Evolutionary conservation across 2,329 filamentous ascomycete species (phyloP), one percentile per base, ranked within the genome.

Genomic region (Scedosporium aurantiacum): DNA sequence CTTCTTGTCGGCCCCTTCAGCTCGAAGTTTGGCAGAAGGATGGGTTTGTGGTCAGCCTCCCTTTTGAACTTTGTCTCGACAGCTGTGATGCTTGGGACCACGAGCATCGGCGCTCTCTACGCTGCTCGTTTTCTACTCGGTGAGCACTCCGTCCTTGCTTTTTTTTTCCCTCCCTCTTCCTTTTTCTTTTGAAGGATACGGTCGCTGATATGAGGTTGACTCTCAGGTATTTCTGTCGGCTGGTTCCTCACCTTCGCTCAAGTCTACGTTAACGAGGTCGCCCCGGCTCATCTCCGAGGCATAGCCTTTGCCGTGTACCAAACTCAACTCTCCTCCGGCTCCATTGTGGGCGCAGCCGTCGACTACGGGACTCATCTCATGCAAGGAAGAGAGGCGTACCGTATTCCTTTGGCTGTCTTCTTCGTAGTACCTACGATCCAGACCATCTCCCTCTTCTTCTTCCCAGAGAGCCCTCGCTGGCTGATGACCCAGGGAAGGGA

Each of bases 381-480:
- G 65, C 63, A 62, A 6, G 32, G 52, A 6, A 60, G 56, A 47
- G 52, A 60, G 16, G 18, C 59, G n/a, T 60, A 60, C 59, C 59
- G 47, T 16, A 60, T 60, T 23, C 70, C 71, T 0, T 64, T 72
- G 5, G 69, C 69, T 1, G 50, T 73, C 25, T 71, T 72, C 60
- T 73, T 70, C 62, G 64, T 65, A 14, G 69, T 70, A 23, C 67
- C 72, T 6, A 67, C 70, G 1, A 63, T 73, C n/a, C 69, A 71
- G 60, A 66, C 68, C 1, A 61, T 70, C 2, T 67, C 69, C 2
- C 64, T 74, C 21, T 67, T 69, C 52, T 72, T 71, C 63, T 70
- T 75, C 27, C 74, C 73, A 0, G 73, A 75, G 61, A 73, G 70
- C 32, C 74, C 73, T 0, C 68, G 73, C 12, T 75, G 73, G 73